Percentiles rank a stretch among this genome's conserved stretches.
These are phyloP conservation scores for Triadica sebifera DNA, from an alignment of 345 rosid genomes.

Conservation along the genomic window DNA sequence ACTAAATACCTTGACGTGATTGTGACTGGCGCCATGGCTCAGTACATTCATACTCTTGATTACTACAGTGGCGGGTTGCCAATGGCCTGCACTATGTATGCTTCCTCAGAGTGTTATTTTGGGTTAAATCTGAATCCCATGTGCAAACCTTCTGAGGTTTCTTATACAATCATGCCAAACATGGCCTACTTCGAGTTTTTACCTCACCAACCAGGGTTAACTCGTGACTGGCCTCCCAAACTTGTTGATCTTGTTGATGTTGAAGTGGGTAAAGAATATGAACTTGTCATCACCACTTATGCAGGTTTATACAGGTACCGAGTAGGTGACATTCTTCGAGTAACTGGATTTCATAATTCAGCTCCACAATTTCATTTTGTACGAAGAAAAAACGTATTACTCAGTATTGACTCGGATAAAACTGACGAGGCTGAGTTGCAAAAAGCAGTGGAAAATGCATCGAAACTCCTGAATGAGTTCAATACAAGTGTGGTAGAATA, in stretches of 20 bases:
- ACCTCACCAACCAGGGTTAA: slow-evolving; percentile 21
- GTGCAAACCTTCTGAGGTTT: slow-evolving; percentile 40
- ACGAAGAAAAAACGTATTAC: slow-evolving; percentile 38
- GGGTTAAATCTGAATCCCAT: slow-evolving; percentile 41
- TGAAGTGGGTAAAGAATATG: slow-evolving; percentile 39
- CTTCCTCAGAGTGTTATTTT: slow-evolving; percentile 45
- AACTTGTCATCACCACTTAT: slow-evolving; percentile 42
- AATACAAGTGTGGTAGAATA: slow-evolving; percentile 40
- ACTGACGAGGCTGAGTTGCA: slow-evolving; percentile 44
- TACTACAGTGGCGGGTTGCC: slow-evolving; percentile 38
- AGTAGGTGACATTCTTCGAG: slow-evolving; percentile 42
- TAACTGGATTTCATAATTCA: slow-evolving; percentile 40
- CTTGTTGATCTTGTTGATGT: slow-evolving; percentile 40
- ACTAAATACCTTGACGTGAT: slow-evolving; percentile 43
- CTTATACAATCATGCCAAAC: slow-evolving; percentile 47
- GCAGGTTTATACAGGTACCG: slow-evolving; percentile 40
- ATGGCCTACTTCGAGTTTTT: slow-evolving; percentile 46
- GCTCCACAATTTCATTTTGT: slow-evolving; percentile 42
- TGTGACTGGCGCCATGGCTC: slow-evolving; percentile 49
- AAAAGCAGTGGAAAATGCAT: slow-evolving; percentile 37
- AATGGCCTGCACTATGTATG: slow-evolving; percentile 43
- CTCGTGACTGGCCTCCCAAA: slow-evolving; percentile 26
- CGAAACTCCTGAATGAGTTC: slow-evolving; percentile 20
- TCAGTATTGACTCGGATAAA: slow-evolving; percentile 45
- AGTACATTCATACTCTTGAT: slow-evolving; percentile 42